phyloP scores from a whole-genome alignment of 257 asterid species.

The Paraleonurus japonicus region DNA sequence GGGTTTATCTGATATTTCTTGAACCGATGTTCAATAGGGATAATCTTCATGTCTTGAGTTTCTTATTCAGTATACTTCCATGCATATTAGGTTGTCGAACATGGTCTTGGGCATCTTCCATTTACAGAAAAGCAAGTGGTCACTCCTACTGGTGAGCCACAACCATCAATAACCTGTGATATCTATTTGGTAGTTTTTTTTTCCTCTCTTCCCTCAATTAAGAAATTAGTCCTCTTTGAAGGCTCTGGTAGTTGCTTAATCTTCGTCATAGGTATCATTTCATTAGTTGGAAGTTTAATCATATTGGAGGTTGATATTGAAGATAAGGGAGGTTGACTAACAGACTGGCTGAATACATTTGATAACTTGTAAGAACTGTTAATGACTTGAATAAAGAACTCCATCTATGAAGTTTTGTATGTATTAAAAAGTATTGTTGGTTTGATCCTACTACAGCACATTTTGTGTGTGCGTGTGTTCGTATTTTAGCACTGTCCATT shows the following conservation, averaged over 20 bases:
- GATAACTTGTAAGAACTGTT: conserved; percentile 3
- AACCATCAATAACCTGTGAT: conserved; percentile 17
- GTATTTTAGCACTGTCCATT: background rate
- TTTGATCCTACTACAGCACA: background rate
- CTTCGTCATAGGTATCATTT: background rate
- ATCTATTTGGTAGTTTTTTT: background rate
- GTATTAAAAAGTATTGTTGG: background rate
- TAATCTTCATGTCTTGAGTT: conserved; percentile 18
- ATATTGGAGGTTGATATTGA: background rate
- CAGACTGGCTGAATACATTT: conserved; percentile 10
- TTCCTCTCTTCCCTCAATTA: background rate
- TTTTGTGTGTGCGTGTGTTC: background rate
- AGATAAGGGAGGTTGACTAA: background rate
- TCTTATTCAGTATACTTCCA: conserved; percentile 21
- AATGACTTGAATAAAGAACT: conserved; percentile 11
- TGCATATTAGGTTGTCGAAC: conserved; percentile 85
- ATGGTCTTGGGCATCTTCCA: conserved; percentile 98
- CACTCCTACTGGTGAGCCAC: conserved; percentile 91
- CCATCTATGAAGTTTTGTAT: conserved; percentile 14
- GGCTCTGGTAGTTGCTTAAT: conserved; percentile 13
- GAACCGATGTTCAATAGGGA: background rate
- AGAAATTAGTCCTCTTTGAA: conserved; percentile 16
- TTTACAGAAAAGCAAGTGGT: conserved; percentile 96
- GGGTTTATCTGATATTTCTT: conserved; percentile 28
- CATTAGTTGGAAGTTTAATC: background rate